Percentiles rank a stretch among this genome's conserved stretches.
These are phyloP conservation scores for Erythrobasidium hasegawianum DNA, from an alignment of 1,284 basidiomycete species.

Conservation along the genomic window DNA sequence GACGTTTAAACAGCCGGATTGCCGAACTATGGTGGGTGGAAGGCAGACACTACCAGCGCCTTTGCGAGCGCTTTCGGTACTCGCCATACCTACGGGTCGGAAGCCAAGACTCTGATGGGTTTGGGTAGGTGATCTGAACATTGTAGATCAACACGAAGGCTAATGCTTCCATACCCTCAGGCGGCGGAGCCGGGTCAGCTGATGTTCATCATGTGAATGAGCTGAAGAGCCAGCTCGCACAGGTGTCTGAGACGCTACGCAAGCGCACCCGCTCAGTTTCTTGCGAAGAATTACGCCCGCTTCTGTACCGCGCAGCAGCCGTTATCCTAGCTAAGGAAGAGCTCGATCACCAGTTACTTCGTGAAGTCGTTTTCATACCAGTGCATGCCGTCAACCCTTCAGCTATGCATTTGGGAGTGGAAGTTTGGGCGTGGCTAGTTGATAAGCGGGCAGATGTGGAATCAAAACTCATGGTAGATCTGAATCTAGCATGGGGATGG, in stretches of 20 bases:
- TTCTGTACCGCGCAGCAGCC: slow-evolving; percentile 83
- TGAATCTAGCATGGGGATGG: slow-evolving; percentile 79
- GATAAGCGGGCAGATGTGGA: slow-evolving; percentile 74
- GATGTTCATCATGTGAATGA: slow-evolving; percentile 58
- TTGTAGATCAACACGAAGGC: background rate
- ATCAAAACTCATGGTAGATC: slow-evolving; percentile 74
- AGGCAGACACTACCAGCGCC: slow-evolving; percentile 44
- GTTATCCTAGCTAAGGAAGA: slow-evolving; percentile 59
- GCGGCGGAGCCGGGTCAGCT: slow-evolving; percentile 7
- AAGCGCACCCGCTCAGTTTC: slow-evolving; percentile 67
- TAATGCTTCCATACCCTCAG: slow-evolving; percentile 47
- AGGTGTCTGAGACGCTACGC: slow-evolving; percentile 64
- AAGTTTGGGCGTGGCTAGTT: slow-evolving; percentile 96
- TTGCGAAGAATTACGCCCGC: slow-evolving; percentile 72
- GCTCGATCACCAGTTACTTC: slow-evolving; percentile 81
- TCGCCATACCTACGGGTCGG: slow-evolving; percentile 31
- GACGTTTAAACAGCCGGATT: slow-evolving; percentile 39
- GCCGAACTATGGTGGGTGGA: slow-evolving; percentile 48
- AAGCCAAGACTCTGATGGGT: slow-evolving; percentile 30
- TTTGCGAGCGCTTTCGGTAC: slow-evolving; percentile 41
- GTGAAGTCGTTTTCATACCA: slow-evolving; percentile 82
- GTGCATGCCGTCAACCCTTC: slow-evolving; percentile 84
- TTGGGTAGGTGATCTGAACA: slow-evolving; percentile 4
- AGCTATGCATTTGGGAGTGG: slow-evolving; percentile 78
- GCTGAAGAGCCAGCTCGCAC: slow-evolving; percentile 66